phyloP scores from a whole-genome alignment of 306 rosid genomes.

The apple (Malus domestica) region ASM211411v1 NC_041797.1:9728501-9729000 shows the following conservation, averaged over 20 bases:
- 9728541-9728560: conserved; percentile 22
- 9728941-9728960: no score
- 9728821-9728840: no score
- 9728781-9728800: background rate
- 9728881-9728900: background rate
- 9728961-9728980: no score
- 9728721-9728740: conserved; percentile 44
- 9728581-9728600: conserved; percentile 38
- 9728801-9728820: no score
- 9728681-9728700: conserved; percentile 52
- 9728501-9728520: conserved; percentile 26
- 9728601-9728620: conserved; percentile 50
- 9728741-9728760: conserved; percentile 32
- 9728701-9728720: conserved; percentile 3
- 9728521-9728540: conserved; percentile 58
- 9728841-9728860: background rate
- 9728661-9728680: conserved; percentile 8
- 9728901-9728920: background rate
- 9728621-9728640: conserved; percentile 23
- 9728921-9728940: background rate
- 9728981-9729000: background rate
- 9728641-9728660: background rate
- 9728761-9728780: conserved; percentile 29
- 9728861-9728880: background rate
- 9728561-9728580: conserved; percentile 23